A percentile compares a stretch with the other conserved stretches of the same genome.
phyloP scores from a whole-genome alignment of 2,329 filamentous ascomycete genomes.

The Aspergillus ibericus region DNA sequence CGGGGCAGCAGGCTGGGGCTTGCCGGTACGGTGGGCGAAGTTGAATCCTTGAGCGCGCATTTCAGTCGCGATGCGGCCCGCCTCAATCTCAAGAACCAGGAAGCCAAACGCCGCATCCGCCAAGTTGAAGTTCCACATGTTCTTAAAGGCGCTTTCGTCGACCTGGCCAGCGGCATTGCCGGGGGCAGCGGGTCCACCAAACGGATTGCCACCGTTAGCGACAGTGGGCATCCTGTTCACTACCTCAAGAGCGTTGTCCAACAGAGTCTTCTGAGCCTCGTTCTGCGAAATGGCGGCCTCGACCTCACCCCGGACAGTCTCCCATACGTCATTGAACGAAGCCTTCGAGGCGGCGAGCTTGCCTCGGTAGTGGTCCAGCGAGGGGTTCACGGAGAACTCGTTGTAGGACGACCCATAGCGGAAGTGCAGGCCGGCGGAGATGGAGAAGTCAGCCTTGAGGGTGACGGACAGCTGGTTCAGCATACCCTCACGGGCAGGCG shows the following conservation, averaged over 20 bases:
- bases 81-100: constrained; percentile 90
- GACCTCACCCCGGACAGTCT: constrained; percentile 94
- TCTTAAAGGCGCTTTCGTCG: constrained; percentile 99
- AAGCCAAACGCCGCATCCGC: constrained; percentile 97
- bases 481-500: constrained; percentile 91
- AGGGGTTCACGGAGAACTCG: constrained; percentile 98
- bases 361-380: constrained; percentile 94
- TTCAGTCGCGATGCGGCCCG: constrained; percentile 93
- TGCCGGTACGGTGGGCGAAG: constrained; percentile 91
- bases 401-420: constrained; percentile 99
- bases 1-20: constrained; percentile 55
- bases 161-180: constrained; percentile 76
- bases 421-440: constrained; percentile 97
- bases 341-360: constrained; percentile 97
- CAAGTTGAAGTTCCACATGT: constrained; percentile 99
- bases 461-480: constrained; percentile 97
- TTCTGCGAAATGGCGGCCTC: constrained; percentile 92
- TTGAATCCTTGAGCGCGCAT: constrained; percentile 99
- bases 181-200: constrained; percentile 79
- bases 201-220: constrained; percentile 93
- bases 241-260: constrained; percentile 86
- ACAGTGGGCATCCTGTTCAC: constrained; percentile 98
- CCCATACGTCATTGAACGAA: constrained; percentile 99
- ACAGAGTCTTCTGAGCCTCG: constrained; percentile 85
- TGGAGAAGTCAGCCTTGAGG: constrained; percentile 95